Conservation (phyloP, 805 yeast species). For the Candida quercuum region DNA sequence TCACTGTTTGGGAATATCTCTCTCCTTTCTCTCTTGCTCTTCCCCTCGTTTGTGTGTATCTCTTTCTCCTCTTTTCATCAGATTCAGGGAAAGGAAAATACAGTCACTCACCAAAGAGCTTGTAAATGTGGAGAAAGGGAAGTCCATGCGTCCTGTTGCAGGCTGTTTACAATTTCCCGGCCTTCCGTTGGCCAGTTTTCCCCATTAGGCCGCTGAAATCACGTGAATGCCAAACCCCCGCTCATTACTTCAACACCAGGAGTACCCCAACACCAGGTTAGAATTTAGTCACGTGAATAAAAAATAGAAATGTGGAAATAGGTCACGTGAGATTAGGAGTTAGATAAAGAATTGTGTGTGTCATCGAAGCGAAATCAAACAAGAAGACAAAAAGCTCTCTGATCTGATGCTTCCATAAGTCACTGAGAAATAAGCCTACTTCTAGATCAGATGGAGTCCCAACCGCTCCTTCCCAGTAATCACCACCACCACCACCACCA, state of each 20-base stretch:
- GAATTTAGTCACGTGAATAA: too few species aligned
- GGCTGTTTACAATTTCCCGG: background rate
- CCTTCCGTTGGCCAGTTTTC: background rate
- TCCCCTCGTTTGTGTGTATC: background rate
- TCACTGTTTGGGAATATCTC: background rate
- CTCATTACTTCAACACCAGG: too few species aligned
- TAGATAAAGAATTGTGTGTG: background rate
- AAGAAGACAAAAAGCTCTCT: background rate
- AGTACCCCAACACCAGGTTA: too few species aligned
- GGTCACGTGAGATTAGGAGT: background rate
- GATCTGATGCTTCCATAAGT: background rate
- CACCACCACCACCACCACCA: constrained; percentile 2
- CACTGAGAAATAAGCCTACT: too few species aligned
- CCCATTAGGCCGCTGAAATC: background rate
- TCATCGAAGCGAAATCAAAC: background rate
- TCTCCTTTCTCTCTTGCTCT: background rate
- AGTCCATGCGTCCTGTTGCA: background rate
- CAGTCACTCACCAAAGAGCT: too few species aligned
- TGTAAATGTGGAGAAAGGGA: background rate
- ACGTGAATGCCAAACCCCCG: too few species aligned
- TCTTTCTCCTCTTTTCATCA: background rate
- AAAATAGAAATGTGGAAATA: too few species aligned
- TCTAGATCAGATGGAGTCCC: too few species aligned
- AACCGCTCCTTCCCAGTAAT: constrained; percentile 9
- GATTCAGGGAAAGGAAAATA: background rate